Evolutionary conservation across 495 filamentous ascomycete species (phyloP).

Genomic region (Neurospora intermedia): DNA sequence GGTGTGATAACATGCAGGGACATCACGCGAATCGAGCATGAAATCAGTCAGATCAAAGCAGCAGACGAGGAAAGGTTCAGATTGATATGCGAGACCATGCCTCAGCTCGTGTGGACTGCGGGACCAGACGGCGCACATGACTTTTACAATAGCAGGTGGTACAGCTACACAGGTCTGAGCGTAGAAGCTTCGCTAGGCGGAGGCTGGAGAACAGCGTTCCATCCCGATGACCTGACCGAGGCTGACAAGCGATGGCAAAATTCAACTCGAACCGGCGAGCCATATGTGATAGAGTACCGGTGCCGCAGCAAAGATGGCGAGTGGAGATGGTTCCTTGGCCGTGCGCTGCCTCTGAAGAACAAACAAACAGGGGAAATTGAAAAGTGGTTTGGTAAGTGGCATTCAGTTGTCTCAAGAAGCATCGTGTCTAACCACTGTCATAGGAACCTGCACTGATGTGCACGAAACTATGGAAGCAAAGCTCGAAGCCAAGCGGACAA

Average conservation of each 20-base stretch:
- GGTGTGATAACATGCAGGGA: conserved; percentile 55
- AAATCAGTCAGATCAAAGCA: conserved; percentile 49
- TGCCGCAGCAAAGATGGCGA: conserved; percentile 48
- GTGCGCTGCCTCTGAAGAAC: conserved; percentile 51
- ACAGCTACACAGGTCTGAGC: conserved; percentile 57
- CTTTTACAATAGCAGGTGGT: conserved; percentile 60
- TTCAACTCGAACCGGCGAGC: conserved; percentile 51
- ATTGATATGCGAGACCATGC: conserved; percentile 59
- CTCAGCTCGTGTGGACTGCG: conserved; percentile 59
- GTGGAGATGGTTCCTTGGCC: conserved; percentile 63
- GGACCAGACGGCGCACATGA: conserved; percentile 48
- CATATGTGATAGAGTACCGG: conserved; percentile 58
- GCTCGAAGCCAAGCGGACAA: conserved; percentile 45
- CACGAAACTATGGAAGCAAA: conserved; percentile 53
- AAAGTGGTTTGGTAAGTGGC: conserved; percentile 55
- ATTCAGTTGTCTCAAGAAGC: background rate
- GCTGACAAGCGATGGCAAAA: conserved; percentile 42
- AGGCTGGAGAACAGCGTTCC: conserved; percentile 33
- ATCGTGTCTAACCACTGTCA: background rate
- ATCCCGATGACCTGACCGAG: conserved; percentile 47
- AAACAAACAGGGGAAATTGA: conserved; percentile 49
- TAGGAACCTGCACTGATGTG: conserved; percentile 53
- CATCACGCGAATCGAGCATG: conserved; percentile 47
- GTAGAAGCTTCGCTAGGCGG: conserved; percentile 35
- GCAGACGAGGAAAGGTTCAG: conserved; percentile 56